Evolutionary conservation across 169 alveolate genomes (phyloP), one percentile per base, ranked within the genome.

Genomic region (Besnoitia besnoiti): DNA sequence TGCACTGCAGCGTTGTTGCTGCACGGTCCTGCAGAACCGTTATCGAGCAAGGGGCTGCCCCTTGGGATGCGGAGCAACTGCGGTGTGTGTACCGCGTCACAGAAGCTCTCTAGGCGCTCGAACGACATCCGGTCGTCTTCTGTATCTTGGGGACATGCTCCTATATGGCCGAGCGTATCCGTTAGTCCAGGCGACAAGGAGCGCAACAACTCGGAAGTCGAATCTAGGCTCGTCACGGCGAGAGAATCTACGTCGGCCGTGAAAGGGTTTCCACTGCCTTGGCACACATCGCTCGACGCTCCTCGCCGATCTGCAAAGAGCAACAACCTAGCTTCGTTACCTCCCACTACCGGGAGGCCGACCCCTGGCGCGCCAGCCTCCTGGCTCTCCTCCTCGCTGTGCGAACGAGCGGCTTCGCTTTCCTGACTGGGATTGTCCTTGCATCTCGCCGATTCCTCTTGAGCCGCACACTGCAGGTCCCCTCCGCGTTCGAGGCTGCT

Each of bases 71-170:
- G 47, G 44, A 67, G 39, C 21, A n/a, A 21, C 0, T 37, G 0
- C 10, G 44, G 44, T 2, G 39, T 35, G 44, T n/a, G 44, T 5
- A 40, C 55, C 40, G 49, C 87, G 47, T 77, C 87, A 39, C 87
- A 77, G 87, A 77, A 77, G 49, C 61, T 42, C 30, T 77, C 61
- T 39, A 77, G 59, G 33, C 87, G 87, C 87, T 77, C 87, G 55
- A 77, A 77, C 3, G 59, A 42, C 27, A 77, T 39, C 50, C 7
- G 87, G 5, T 77, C 61, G 0, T 44, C 87, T 16, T 21, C 61
- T 30, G n/a, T 4, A 14, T 39, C 87, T 42, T 37, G 44, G n/a
- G 24, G 24, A 37, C n/a, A 39, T 73, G 14, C 82, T 30, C 44
- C 44, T 10, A 7, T 8, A 5, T 30, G 46, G 24, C 24, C 67